Conservation (phyloP, 2,329 filamentous ascomycete species). For the Ascochyta fabae region DNA sequence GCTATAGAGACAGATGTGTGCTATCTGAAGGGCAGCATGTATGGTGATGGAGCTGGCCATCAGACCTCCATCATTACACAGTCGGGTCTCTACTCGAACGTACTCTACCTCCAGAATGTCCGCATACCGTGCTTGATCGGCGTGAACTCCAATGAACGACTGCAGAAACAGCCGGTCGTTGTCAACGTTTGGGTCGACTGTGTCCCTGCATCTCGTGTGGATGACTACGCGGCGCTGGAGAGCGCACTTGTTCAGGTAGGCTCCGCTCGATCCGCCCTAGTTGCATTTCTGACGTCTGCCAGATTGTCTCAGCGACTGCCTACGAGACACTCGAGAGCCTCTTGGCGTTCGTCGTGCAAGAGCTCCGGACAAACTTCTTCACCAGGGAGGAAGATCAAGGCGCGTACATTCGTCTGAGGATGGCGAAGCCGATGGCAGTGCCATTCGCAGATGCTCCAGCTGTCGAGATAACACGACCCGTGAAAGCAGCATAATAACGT, state of each 20-base stretch:
- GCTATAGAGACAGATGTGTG: constrained; percentile 61
- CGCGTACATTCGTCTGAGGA: constrained; percentile 64
- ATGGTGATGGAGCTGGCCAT: constrained; percentile 67
- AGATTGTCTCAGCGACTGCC: constrained; percentile 52
- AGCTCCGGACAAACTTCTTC: constrained; percentile 53
- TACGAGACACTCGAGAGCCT: constrained; percentile 59
- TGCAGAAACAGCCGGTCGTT: constrained; percentile 68
- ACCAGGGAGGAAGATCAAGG: constrained; percentile 38
- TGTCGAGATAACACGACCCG: constrained; percentile 62
- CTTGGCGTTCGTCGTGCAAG: constrained; percentile 44
- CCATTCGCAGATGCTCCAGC: constrained; percentile 73
- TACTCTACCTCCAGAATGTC: constrained; percentile 63
- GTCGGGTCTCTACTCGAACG: constrained; percentile 26
- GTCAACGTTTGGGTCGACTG: constrained; percentile 68
- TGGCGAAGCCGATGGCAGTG: constrained; percentile 78
- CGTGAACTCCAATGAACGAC: constrained; percentile 74
- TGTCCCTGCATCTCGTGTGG: constrained; percentile 49
- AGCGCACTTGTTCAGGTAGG: constrained; percentile 66
- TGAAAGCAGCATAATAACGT: constrained; percentile 14
- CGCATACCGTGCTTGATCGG: constrained; percentile 73
- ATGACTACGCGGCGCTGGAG: constrained; percentile 66
- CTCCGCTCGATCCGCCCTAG: constrained; percentile 2
- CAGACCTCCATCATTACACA: constrained; percentile 37
- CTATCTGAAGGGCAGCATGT: constrained; percentile 72
- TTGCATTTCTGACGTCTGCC: constrained; percentile 17